Evolutionary conservation across 192 early-diverging fungal genomes (phyloP), one percentile per base, ranked within the genome.

Genomic region (Diversispora eburnea): DNA sequence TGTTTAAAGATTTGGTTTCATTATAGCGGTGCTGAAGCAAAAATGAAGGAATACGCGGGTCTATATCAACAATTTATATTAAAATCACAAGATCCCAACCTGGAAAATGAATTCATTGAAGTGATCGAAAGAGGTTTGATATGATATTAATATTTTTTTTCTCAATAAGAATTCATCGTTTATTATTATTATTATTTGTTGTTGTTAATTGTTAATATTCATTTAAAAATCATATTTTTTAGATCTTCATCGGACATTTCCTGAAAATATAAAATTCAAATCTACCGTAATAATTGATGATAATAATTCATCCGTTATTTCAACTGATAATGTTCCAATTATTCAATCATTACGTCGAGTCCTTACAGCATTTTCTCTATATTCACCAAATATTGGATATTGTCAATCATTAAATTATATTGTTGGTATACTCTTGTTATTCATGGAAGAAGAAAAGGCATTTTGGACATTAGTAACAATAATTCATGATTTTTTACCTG

Each of bases 401-500:
- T 92, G 91, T 76, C 93, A 94, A 76, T 88, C 88, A 3, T 85
- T 94, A 67, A 94, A 93, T 72, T 92, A 92, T 61, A 78, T 94
- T 60, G 91, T 81, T 45, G 93, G 88, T 17, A 78, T 92, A 41
- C 80, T 94, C 9, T 80, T 94, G 13, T 77, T 94, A 8, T 88
- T 91, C 67, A 77, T 84, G 65, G 85, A 88, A 20, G 93, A 94
- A 68, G 89, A 91, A 60, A 82, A 86, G 19, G 88, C 90, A 10
- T 95, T 94, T 74, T 95, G 92, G 92, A 90, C 82, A 52, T 77
- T 95, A 15, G 85, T 90, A 0, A 88, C 87, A 9, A 88, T 91
- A 33, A 84, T 93, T 42, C 91, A 93, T 72, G 80, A 89, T 25
- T 80, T 90, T 56, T 76, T 95, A 54, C 93, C 93, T 0, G 79